phyloP scores from a whole-genome alignment of 2,329 filamentous ascomycete genomes.

The Alternaria arborescens region DNA sequence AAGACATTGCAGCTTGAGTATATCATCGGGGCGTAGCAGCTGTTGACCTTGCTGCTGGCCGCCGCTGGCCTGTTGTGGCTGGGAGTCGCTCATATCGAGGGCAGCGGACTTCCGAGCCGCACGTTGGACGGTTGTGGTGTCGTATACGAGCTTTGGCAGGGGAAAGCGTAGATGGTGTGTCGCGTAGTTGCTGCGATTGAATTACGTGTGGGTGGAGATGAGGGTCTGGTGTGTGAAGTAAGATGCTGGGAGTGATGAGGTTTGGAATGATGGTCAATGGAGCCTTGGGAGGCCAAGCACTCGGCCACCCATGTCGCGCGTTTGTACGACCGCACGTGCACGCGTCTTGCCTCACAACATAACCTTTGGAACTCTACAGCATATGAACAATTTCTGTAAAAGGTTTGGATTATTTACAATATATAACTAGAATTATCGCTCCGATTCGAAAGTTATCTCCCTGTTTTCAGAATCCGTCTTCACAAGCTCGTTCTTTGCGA shows the following conservation, averaged over 20 bases:
- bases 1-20: slow-evolving; percentile 51
- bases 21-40: slow-evolving; percentile 46
- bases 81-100: slow-evolving; percentile 47
- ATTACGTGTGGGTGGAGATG: neutral
- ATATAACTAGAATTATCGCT: neutral
- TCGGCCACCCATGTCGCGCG: slow-evolving; percentile 11
- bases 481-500: slow-evolving; percentile 18
- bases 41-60: slow-evolving; percentile 28
- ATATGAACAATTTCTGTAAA: neutral
- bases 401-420: neutral
- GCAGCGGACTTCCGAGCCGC: slow-evolving; percentile 23
- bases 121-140: slow-evolving; percentile 3
- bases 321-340: slow-evolving; percentile 28
- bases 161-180: neutral
- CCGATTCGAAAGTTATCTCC: neutral
- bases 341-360: neutral
- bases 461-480: slow-evolving; percentile 8
- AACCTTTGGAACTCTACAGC: neutral
- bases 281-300: slow-evolving; percentile 8
- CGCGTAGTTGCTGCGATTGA: slow-evolving; percentile 4
- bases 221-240: neutral
- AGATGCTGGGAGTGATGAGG: slow-evolving; percentile 17
- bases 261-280: slow-evolving; percentile 12
- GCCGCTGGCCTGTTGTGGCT: slow-evolving; percentile 39
- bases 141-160: neutral